Base-by-base conservation (phyloP, 202 grass and related monocot species). In the Schoenoplectus tabernaemontani region DNA sequence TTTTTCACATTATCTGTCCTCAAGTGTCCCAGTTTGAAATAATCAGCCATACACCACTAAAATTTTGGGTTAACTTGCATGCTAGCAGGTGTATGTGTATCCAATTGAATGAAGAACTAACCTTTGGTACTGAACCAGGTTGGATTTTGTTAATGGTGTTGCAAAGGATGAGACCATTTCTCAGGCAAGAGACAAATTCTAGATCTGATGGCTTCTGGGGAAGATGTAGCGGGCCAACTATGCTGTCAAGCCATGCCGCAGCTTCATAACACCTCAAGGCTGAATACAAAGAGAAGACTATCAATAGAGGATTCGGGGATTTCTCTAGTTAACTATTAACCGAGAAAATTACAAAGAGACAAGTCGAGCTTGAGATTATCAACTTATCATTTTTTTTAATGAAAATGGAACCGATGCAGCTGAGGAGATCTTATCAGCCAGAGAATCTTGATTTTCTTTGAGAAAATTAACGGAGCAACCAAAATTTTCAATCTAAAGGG, bases 101-200 rank as follows among this genome's bases (percentile, higher is more conserved):
- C 1, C 39, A 73, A 62, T 23, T 10, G 54, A 59, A 67, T 17
- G 26, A 41, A 78, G 43, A 68, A 58, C 65, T 19, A 81, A 97
- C 86, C 84, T 91, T 97, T 1, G 82, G 64, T 81, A 97, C 84
- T 38, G 76, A 82, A 56, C 89, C 91, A 0, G 85, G 93, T 54
- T 87, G 85, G 81, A 97, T 77, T 85, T 85, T 93, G 86, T 97
- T 97, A 10, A 97, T 91, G 69, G 82, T 36, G 56, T 90, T 91
- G 91, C 93, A 97, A 9, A 97, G 84, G 60, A 93, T 86, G 50
- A 97, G 85, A 59, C 91, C 93, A 59, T 92, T 97, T 70, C 91
- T 89, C 34, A 97, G 78, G 67, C 79, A 81, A 76, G 84, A 61
- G 13, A 87, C 64, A 59, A 97, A 91, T 53, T 97, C 89, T 43